These are phyloP conservation scores for Penicillium coffeae DNA, from an alignment of 495 filamentous ascomycete species.

Conservation along the genomic window DNA sequence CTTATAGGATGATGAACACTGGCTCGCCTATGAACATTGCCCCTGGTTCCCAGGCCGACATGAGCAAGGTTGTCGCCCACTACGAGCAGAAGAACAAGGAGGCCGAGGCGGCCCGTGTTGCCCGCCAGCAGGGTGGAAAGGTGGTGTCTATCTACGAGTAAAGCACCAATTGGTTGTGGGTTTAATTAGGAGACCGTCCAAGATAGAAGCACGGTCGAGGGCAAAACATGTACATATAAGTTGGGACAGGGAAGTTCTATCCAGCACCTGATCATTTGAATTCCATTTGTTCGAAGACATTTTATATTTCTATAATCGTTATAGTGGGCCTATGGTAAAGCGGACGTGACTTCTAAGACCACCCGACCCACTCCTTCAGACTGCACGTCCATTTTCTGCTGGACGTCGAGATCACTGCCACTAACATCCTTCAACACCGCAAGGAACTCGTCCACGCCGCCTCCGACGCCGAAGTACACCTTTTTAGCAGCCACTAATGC, in stretches of 20 bases:
- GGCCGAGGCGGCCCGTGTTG: slow-evolving; percentile 45
- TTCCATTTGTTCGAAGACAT: slow-evolving; percentile 22
- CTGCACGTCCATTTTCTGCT: slow-evolving; percentile 58
- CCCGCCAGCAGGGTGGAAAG: slow-evolving; percentile 43
- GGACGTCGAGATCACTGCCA: slow-evolving; percentile 53
- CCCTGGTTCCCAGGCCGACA: slow-evolving; percentile 56
- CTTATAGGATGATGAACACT: slow-evolving; percentile 43
- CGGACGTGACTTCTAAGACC: slow-evolving; percentile 37
- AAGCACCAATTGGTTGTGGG: slow-evolving; percentile 13
- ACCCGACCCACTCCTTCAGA: slow-evolving; percentile 47
- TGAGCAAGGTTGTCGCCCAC: slow-evolving; percentile 59
- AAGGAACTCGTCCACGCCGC: slow-evolving; percentile 86
- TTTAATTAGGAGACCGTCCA: slow-evolving; percentile 20
- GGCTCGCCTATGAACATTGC: slow-evolving; percentile 60
- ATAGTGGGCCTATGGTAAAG: background rate
- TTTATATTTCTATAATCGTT: slow-evolving; percentile 1
- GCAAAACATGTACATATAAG: slow-evolving; percentile 43
- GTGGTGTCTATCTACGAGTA: slow-evolving; percentile 42
- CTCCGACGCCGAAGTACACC: slow-evolving; percentile 95
- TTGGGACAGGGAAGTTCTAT: slow-evolving; percentile 24
- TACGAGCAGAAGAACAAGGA: slow-evolving; percentile 57
- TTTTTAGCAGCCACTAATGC: slow-evolving; percentile 88
- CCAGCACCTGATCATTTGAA: slow-evolving; percentile 27
- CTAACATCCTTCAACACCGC: slow-evolving; percentile 53
- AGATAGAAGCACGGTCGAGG: slow-evolving; percentile 24